Percentiles rank a stretch among this genome's conserved stretches.
These are phyloP conservation scores for Metrosideros polymorpha DNA, from an alignment of 441 rosid genomes.

Conservation along the genomic window DNA sequence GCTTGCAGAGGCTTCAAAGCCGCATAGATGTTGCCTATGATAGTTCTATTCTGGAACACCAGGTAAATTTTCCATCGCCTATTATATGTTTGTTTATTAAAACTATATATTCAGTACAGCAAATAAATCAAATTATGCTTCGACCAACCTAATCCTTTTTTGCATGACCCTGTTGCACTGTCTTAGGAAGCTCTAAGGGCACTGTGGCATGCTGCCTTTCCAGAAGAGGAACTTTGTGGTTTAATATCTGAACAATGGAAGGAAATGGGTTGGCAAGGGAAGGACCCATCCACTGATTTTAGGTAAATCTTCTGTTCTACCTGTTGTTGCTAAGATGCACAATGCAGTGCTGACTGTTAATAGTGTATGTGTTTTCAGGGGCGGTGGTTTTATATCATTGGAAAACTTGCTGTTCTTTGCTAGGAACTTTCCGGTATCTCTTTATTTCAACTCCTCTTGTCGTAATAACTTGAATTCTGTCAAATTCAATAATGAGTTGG, in stretches of 20 bases:
- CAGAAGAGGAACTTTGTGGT: constrained; percentile 64
- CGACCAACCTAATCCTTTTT: background rate
- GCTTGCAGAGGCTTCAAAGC: constrained; percentile 72
- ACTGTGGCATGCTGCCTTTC: constrained; percentile 80
- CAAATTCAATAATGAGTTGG: background rate
- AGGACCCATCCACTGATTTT: constrained; percentile 95
- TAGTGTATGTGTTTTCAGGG: constrained; percentile 29
- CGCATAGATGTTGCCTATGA: constrained; percentile 88
- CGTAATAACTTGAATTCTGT: background rate
- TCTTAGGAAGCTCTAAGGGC: constrained; percentile 64
- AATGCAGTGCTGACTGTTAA: background rate
- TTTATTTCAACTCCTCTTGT: background rate
- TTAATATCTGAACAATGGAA: constrained; percentile 94
- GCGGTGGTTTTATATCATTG: constrained; percentile 90
- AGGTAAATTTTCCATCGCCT: constrained; percentile 27
- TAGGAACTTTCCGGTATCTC: constrained; percentile 53
- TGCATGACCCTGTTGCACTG: background rate
- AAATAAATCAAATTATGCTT: background rate
- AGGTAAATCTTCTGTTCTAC: constrained; percentile 26
- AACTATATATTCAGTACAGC: background rate
- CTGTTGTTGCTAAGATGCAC: background rate
- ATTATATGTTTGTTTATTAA: background rate
- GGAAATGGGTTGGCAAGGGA: constrained; percentile 99
- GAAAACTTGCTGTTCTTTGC: constrained; percentile 86
- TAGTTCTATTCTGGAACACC: constrained; percentile 70